These are phyloP conservation scores for Conidiobolus incongruus DNA, from an alignment of 371 early-diverging fungal species.

Conservation along the genomic window DNA sequence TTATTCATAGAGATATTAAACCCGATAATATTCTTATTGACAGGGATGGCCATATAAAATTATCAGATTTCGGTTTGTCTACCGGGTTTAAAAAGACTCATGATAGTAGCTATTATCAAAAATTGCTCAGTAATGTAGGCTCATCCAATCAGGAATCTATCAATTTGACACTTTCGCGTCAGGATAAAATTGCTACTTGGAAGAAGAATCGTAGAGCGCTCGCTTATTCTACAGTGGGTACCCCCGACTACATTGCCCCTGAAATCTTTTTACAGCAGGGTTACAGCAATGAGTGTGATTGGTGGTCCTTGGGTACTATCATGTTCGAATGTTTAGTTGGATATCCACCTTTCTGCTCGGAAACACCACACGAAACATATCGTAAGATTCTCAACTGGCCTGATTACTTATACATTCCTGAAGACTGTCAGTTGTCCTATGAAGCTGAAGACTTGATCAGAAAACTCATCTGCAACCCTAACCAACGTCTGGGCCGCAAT, in stretches of 20 bases:
- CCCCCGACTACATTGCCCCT: constrained; percentile 95
- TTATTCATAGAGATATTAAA: constrained; percentile 87
- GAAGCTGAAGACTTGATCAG: constrained; percentile 84
- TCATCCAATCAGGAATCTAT: constrained; percentile 25
- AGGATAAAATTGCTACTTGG: constrained; percentile 87
- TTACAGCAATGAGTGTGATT: constrained; percentile 95
- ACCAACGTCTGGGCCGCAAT: constrained; percentile 53
- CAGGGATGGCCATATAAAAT: constrained; percentile 67
- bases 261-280: constrained; percentile 85
- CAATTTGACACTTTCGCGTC: constrained; percentile 53
- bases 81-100: constrained; percentile 97
- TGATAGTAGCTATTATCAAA: constrained; percentile 81
- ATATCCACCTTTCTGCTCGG: constrained; percentile 93
- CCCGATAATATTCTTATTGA: constrained; percentile 75
- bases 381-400: constrained; percentile 92
- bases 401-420: constrained; percentile 70
- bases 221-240: constrained; percentile 87
- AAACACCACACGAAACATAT: constrained; percentile 88
- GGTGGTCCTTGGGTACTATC: constrained; percentile 99
- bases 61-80: constrained; percentile 93
- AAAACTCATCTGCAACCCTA: constrained; percentile 62
- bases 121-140: constrained; percentile 18
- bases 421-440: constrained; percentile 72
- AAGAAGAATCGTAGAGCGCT: constrained; percentile 81
- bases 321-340: constrained; percentile 98